Conservation (phyloP, 345 rosid species). For the Populus ilicifolia region DNA sequence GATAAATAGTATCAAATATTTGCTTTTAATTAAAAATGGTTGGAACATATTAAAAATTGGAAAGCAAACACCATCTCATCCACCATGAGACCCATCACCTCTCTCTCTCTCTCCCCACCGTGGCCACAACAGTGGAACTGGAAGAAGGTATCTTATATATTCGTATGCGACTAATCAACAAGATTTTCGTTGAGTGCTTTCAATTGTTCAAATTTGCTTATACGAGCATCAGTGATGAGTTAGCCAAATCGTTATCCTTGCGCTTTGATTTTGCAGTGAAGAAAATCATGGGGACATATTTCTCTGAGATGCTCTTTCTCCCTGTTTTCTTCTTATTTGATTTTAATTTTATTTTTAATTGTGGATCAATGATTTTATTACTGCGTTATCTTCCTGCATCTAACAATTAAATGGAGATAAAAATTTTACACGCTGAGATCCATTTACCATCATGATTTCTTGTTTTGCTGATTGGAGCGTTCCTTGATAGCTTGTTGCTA, state of each 20-base stretch:
- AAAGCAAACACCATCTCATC: too few species aligned
- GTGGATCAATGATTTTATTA: constrained; percentile 35
- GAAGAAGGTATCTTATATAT: too few species aligned
- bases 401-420: constrained; percentile 28
- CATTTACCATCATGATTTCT: background rate
- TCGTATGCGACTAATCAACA: too few species aligned
- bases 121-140: too few species aligned
- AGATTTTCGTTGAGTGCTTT: background rate
- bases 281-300: constrained; percentile 41
- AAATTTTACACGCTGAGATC: constrained; percentile 32
- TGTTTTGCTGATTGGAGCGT: background rate
- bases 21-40: too few species aligned
- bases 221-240: constrained; percentile 45
- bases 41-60: too few species aligned
- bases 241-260: constrained; percentile 56
- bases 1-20: too few species aligned
- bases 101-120: too few species aligned
- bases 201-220: background rate
- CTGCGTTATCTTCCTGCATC: constrained; percentile 51
- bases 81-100: too few species aligned
- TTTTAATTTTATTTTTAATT: background rate
- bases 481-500: too few species aligned
- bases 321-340: background rate
- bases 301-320: constrained; percentile 33
- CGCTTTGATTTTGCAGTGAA: constrained; percentile 63